phyloP scores from a whole-genome alignment of 2,329 filamentous ascomycete species.

The Alternaria rosae region DNA sequence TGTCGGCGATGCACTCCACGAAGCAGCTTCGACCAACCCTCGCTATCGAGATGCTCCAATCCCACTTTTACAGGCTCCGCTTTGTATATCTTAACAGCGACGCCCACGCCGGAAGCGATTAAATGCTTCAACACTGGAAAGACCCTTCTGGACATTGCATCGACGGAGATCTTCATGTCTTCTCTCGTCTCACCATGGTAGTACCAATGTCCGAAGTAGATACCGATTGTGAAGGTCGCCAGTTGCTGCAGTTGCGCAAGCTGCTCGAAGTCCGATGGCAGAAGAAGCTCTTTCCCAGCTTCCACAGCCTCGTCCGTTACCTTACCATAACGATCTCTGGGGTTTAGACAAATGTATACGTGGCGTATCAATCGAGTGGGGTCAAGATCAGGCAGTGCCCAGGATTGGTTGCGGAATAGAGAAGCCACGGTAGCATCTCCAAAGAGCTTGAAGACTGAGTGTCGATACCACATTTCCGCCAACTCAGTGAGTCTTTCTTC shows the following conservation, averaged over 20 bases:
- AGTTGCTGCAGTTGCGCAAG: not conserved
- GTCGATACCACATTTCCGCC: not conserved
- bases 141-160: not conserved
- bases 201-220: not conserved
- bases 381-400: not conserved
- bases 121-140: not conserved
- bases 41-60: not conserved
- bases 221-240: not conserved
- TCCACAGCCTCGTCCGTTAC: not conserved
- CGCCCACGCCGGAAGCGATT: not conserved
- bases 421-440: not conserved
- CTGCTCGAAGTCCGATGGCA: not conserved
- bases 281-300: not conserved
- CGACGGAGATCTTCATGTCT: accelerated
- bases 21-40: not conserved
- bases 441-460: not conserved
- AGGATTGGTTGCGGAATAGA: not conserved
- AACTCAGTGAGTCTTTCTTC: not conserved
- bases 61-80: not conserved
- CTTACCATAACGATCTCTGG: not conserved
- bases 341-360: not conserved
- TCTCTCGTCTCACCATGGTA: not conserved
- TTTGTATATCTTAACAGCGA: not conserved
- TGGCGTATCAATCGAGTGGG: not conserved
- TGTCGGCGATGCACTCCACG: not conserved